A percentile compares a stretch with the other conserved stretches of the same genome.
Conservation (phyloP, 2,329 filamentous ascomycete species). For the Fusarium sp. region DNA sequence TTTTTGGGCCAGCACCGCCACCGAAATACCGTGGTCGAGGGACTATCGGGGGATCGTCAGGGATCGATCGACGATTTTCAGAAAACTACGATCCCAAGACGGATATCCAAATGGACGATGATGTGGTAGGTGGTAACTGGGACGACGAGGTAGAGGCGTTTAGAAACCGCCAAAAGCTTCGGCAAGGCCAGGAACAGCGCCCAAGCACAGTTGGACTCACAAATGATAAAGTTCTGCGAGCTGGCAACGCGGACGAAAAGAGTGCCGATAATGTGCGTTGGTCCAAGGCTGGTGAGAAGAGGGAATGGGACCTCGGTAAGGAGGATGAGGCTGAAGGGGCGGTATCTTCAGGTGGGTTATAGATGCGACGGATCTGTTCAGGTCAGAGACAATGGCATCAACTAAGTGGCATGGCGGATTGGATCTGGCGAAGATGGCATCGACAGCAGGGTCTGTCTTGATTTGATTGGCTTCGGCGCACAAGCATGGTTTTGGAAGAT, state of each 20-base stretch:
- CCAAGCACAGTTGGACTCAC: slow-evolving; percentile 80
- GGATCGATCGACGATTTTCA: slow-evolving; percentile 83
- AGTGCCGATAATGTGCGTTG: slow-evolving; percentile 73
- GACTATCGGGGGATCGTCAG: slow-evolving; percentile 64
- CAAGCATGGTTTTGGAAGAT: not conserved
- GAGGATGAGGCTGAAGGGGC: slow-evolving; percentile 31
- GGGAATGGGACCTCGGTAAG: slow-evolving; percentile 69
- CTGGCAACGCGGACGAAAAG: slow-evolving; percentile 67
- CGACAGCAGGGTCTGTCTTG: slow-evolving; percentile 7
- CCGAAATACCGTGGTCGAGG: slow-evolving; percentile 71
- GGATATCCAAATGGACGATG: slow-evolving; percentile 62
- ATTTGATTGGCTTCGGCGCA: slow-evolving; percentile 18
- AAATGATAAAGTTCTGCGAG: slow-evolving; percentile 69
- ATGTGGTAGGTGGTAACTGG: slow-evolving; percentile 71
- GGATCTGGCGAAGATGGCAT: slow-evolving; percentile 17
- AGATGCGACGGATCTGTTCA: slow-evolving; percentile 11
- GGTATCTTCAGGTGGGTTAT: slow-evolving; percentile 15
- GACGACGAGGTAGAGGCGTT: slow-evolving; percentile 79
- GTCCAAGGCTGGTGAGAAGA: slow-evolving; percentile 70
- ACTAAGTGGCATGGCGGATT: slow-evolving; percentile 23
- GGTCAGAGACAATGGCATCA: slow-evolving; percentile 12
- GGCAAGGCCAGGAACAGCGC: slow-evolving; percentile 75
- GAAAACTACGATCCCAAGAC: slow-evolving; percentile 65
- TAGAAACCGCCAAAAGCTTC: slow-evolving; percentile 80
- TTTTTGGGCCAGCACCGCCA: slow-evolving; percentile 77